Conservation (phyloP, 768 basidiomycete genomes). For the Trametes villosa region DNA sequence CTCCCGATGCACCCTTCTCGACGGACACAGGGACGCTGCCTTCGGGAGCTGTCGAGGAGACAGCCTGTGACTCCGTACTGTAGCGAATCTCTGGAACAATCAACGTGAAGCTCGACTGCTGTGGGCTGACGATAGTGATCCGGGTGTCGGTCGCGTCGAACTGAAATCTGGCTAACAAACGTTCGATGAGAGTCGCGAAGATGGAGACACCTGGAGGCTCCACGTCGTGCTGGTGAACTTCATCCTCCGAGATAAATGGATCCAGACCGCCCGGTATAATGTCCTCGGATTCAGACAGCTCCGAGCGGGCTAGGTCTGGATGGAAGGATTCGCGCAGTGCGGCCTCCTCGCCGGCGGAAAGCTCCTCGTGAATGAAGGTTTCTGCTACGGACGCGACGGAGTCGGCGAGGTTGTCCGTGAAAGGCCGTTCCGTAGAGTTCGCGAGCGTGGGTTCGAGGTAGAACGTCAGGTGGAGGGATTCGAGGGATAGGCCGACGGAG, state of each 20-base stretch:
- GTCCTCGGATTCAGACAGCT: slow-evolving; percentile 32
- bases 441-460: slow-evolving; percentile 42
- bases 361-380: slow-evolving; percentile 84
- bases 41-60: not conserved
- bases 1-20: slow-evolving; percentile 16
- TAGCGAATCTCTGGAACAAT: slow-evolving; percentile 63
- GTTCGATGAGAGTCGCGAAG: slow-evolving; percentile 80
- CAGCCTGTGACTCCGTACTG: slow-evolving; percentile 44
- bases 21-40: not conserved
- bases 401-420: slow-evolving; percentile 57
- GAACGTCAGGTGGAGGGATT: slow-evolving; percentile 71
- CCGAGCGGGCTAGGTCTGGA: slow-evolving; percentile 41
- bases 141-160: slow-evolving; percentile 72
- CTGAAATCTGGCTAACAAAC: slow-evolving; percentile 76
- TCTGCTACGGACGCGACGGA: slow-evolving; percentile 87
- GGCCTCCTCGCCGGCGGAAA: slow-evolving; percentile 72
- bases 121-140: slow-evolving; percentile 70
- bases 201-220: slow-evolving; percentile 80
- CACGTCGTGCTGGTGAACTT: slow-evolving; percentile 45
- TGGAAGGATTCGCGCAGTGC: slow-evolving; percentile 72
- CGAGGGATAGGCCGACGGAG: slow-evolving; percentile 68
- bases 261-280: slow-evolving; percentile 72
- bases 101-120: slow-evolving; percentile 63
- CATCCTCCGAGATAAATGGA: slow-evolving; percentile 54
- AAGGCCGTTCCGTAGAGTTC: slow-evolving; percentile 20